phyloP scores from a whole-genome alignment of 768 basidiomycete species.

The Mycena albidolilacea region DNA sequence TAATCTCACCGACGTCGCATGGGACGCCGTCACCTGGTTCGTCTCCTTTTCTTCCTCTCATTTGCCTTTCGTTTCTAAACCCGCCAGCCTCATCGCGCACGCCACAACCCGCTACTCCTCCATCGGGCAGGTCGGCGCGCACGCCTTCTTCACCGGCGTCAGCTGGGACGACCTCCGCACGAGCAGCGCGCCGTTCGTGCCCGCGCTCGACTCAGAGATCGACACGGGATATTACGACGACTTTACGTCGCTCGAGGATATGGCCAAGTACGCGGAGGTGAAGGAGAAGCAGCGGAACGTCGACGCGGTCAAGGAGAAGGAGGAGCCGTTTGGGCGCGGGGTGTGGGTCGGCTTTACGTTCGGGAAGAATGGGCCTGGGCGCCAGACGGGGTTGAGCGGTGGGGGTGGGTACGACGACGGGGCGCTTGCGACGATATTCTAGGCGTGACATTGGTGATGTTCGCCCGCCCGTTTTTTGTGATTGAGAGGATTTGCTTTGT shows the following conservation, averaged over 20 bases:
- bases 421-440: slow-evolving; percentile 75
- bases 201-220: slow-evolving; percentile 92
- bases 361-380: slow-evolving; percentile 86
- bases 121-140: slow-evolving; percentile 77
- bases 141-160: slow-evolving; percentile 86
- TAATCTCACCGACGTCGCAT: slow-evolving; percentile 93
- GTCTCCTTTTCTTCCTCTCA: slow-evolving; percentile 36
- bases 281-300: slow-evolving; percentile 97
- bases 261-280: slow-evolving; percentile 99
- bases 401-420: slow-evolving; percentile 63
- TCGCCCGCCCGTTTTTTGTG: background rate
- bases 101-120: slow-evolving; percentile 85
- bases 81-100: slow-evolving; percentile 93
- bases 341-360: slow-evolving; percentile 96
- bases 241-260: slow-evolving; percentile 90
- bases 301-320: slow-evolving; percentile 91
- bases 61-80: too few relatives aligned
- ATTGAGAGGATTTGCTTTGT: slow-evolving; percentile 20
- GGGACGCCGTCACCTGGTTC: slow-evolving; percentile 93
- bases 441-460: background rate
- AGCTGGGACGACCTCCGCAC: slow-evolving; percentile 87
- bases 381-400: slow-evolving; percentile 54
- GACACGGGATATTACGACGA: slow-evolving; percentile 98
- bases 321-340: slow-evolving; percentile 77
- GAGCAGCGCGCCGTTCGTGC: slow-evolving; percentile 90